Evolutionary conservation across 139 green algal species (phyloP).

Genomic region (Nannochloris sp.): DNA sequence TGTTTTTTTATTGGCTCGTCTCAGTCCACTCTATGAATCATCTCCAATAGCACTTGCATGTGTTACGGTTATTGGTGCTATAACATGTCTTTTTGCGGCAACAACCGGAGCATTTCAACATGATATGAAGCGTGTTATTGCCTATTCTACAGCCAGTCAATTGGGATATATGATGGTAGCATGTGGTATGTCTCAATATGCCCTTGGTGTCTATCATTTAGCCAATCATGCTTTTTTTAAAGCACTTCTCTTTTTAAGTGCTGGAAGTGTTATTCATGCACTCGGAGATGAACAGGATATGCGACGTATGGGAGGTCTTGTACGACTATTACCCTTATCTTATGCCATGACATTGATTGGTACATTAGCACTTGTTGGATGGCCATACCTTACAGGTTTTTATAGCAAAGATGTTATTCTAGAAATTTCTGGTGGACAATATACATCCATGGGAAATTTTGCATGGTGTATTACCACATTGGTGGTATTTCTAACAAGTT

Average conservation of each 20-base stretch:
- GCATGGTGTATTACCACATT: conserved; percentile 44
- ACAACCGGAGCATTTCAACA: conserved; percentile 53
- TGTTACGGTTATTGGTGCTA: conserved; percentile 46
- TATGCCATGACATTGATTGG: conserved; percentile 50
- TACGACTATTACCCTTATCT: conserved; percentile 42
- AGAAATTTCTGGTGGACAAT: conserved; percentile 37
- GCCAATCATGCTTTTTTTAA: conserved; percentile 63
- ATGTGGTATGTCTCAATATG: conserved; percentile 43
- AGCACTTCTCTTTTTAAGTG: conserved; percentile 49
- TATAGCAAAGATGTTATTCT: conserved; percentile 60
- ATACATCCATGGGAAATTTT: conserved; percentile 47
- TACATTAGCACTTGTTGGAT: conserved; percentile 40
- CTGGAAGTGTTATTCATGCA: conserved; percentile 49
- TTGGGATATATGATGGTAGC: conserved; percentile 60
- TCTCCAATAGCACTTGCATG: conserved; percentile 32
- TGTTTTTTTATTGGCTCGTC: conserved; percentile 56
- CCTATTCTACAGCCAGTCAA: conserved; percentile 61
- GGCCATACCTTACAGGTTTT: conserved; percentile 53
- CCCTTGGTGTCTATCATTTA: conserved; percentile 44
- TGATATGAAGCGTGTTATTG: conserved; percentile 64
- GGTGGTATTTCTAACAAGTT: conserved; percentile 46
- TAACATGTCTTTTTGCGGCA: conserved; percentile 59
- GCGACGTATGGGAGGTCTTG: conserved; percentile 47
- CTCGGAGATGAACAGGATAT: conserved; percentile 54
- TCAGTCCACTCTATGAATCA: conserved; percentile 53